Evolutionary conservation across 768 basidiomycete species (phyloP), one percentile per base, ranked within the genome.

Genomic region (Lactarius sanguifluus): DNA sequence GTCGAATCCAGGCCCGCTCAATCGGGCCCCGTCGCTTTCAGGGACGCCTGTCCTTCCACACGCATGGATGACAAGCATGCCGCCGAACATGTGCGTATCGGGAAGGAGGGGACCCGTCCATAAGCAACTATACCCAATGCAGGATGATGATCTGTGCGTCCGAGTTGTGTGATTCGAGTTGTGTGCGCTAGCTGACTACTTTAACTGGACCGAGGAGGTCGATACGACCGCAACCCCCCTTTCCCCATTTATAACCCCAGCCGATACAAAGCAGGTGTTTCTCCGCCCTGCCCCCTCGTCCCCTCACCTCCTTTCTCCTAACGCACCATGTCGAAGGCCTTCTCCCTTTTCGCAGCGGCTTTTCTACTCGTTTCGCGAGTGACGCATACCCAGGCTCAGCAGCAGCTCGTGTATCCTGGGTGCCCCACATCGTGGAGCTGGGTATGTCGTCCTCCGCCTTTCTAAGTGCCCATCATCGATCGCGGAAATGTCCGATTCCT

Each of bases 391-490:
- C 60, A 52, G 50, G 25, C 25, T 52, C 50, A 52, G 50, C 50
- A 52, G 50, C 20, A 47, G 25, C 16, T 66, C 41, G 1, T 15
- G 4, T 58, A 34, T 23, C 61, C 61, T 12, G 1, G 0, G 1
- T 62, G 65, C 34, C 3, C 16, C 23, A 0, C 38, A 10, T 25
- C 56, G 18, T 66, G 65, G 65, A 52, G 18, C 20, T 66, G 65
- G 65, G 65, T 66, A 15, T 28, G 61, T 61, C 12, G 2, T 3
- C 25, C 23, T 52, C 23, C 5, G 16, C 55, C 28, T 18, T n/a
- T 55, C 28, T 3, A 30, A 20, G 12, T 8, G 18, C 30, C 52
- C 47, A 10, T 28, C 38, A 30, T 41, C 20, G 6, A 55, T 23
- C 34, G 9, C 34, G 34, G 7, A 9, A 34, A 34, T 34, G 34